Conservation (phyloP, 805 yeast genomes). For the Candida yuanshanica region DNA sequence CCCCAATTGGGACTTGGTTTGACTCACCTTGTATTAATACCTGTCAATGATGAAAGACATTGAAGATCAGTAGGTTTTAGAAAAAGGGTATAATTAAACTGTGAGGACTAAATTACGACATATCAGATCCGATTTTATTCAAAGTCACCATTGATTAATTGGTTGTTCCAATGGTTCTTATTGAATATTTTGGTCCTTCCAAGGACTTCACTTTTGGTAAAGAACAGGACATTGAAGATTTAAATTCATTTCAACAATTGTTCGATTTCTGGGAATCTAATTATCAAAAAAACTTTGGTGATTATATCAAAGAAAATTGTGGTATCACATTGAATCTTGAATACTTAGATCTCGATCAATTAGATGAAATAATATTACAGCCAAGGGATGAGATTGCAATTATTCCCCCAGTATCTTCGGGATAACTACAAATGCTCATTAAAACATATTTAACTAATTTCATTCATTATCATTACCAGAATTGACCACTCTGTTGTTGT, state of each 20-base stretch:
- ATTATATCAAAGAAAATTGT: constrained; percentile 9
- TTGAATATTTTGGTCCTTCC: constrained; percentile 17
- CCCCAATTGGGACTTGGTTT: too few relatives aligned
- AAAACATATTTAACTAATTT: neutral
- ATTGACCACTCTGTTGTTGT: constrained; percentile 7
- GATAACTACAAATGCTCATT: constrained; percentile 1
- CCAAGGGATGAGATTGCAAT: constrained; percentile 14
- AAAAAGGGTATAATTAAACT: too few relatives aligned
- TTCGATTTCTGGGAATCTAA: neutral
- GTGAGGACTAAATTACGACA: too few relatives aligned
- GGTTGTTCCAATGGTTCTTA: constrained; percentile 7
- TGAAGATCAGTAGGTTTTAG: too few relatives aligned
- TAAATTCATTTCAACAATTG: neutral
- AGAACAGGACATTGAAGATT: neutral
- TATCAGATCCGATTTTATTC: too few relatives aligned
- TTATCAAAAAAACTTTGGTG: constrained; percentile 5
- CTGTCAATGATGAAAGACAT: too few relatives aligned
- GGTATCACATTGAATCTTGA: constrained; percentile 16
- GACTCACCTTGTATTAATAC: too few relatives aligned
- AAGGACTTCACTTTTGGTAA: constrained; percentile 7
- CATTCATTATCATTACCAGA: constrained; percentile 5
- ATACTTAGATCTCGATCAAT: constrained; percentile 8
- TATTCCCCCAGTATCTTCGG: constrained; percentile 20
- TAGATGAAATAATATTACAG: neutral
- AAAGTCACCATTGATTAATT: neutral